Evolutionary conservation across 345 rosid genomes (phyloP).

Genomic region (Lepidium africanum): DNA sequence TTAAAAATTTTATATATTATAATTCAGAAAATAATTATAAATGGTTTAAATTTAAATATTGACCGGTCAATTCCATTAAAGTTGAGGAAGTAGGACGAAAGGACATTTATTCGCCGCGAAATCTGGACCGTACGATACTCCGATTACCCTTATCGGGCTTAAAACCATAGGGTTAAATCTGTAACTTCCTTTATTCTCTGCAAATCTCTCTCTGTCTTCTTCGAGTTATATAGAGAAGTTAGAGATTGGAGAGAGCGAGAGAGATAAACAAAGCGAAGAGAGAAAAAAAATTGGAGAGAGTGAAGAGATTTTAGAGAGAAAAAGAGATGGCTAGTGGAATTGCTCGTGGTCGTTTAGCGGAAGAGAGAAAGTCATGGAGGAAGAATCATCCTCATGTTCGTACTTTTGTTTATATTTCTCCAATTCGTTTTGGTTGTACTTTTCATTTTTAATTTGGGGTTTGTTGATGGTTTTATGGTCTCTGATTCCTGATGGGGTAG

Average conservation of each 20-base stretch:
- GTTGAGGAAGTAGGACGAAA: constrained; percentile 14
- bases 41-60: background rate
- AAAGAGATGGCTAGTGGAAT: constrained; percentile 74
- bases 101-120: constrained; percentile 27
- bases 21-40: background rate
- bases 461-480: background rate
- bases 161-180: background rate
- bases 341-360: constrained; percentile 91
- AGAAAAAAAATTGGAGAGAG: background rate
- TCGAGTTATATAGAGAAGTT: constrained; percentile 5
- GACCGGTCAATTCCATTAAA: constrained; percentile 19
- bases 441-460: background rate
- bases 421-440: background rate
- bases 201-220: constrained; percentile 3
- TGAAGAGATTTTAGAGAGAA: background rate
- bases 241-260: background rate
- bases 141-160: constrained; percentile 4
- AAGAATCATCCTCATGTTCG: constrained; percentile 93
- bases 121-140: constrained; percentile 27
- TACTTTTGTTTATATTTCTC: background rate
- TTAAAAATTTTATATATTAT: background rate
- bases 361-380: constrained; percentile 94
- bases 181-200: background rate
- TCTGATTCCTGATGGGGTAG: background rate
- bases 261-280: background rate